Evolutionary conservation across 768 basidiomycete genomes (phyloP).

Genomic region (Suillus bovinus): DNA sequence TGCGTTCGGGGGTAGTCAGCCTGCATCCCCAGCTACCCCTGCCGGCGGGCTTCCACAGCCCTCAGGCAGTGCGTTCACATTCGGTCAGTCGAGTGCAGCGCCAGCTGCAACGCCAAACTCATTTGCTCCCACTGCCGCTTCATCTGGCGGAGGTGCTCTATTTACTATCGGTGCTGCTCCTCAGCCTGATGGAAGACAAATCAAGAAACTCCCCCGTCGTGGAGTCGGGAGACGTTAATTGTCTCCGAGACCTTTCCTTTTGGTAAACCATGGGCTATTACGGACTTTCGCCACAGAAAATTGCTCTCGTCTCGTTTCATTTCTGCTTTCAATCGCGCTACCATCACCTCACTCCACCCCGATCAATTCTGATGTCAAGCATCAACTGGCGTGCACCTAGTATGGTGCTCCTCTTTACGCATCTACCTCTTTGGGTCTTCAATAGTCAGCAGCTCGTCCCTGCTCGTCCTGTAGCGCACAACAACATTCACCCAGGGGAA

Average conservation of each 20-base stretch:
- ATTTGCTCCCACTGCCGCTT: slow-evolving; percentile 41
- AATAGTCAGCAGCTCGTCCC: background rate
- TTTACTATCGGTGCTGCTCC: slow-evolving; percentile 64
- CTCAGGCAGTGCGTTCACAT: slow-evolving; percentile 33
- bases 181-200: slow-evolving; percentile 39
- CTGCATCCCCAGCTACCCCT: slow-evolving; percentile 55
- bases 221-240: slow-evolving; percentile 27
- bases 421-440: slow-evolving; percentile 10
- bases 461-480: slow-evolving; percentile 10
- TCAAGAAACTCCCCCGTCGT: slow-evolving; percentile 57
- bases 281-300: slow-evolving; percentile 6
- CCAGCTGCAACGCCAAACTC: slow-evolving; percentile 43
- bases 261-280: slow-evolving; percentile 4
- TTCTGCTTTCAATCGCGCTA: slow-evolving; percentile 19
- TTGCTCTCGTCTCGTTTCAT: slow-evolving; percentile 4
- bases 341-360: slow-evolving; percentile 14
- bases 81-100: slow-evolving; percentile 40
- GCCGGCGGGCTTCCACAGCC: slow-evolving; percentile 35
- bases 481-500: slow-evolving; percentile 16
- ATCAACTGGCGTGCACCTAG: slow-evolving; percentile 19
- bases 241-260: slow-evolving; percentile 10
- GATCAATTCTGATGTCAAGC: slow-evolving; percentile 26
- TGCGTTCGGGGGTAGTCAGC: slow-evolving; percentile 55
- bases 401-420: slow-evolving; percentile 6
- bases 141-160: slow-evolving; percentile 35